Evolutionary conservation across 208 protist species (phyloP), one percentile per base, ranked within the genome.

Genomic region (Leishmania martiniquensis): DNA sequence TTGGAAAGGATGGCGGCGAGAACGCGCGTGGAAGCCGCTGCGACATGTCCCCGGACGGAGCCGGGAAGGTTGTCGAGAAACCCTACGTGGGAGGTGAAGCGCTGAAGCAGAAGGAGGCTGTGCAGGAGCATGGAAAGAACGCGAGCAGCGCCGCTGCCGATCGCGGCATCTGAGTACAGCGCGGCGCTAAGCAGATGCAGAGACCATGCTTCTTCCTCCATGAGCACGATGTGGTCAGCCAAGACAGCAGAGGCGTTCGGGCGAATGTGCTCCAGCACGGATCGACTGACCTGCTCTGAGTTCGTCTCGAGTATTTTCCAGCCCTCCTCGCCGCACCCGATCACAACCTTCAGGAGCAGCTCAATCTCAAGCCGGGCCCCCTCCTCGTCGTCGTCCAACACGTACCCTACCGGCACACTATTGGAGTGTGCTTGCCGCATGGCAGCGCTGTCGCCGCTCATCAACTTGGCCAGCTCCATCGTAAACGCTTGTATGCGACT

Each of bases 351-450:
- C 70, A 91, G 17, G 17, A 85, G 71, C 73, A 91, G 89, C 39
- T 80, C 78, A 73, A 85, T 74, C 69, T 94, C 87, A 67, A 89
- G 73, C 13, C 69, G 76, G n/a, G 86, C 74, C 4, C 84, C 81
- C 34, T 89, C 85, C 6, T 73, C 55, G 75, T 90, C 87, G 32
- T 82, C 80, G 54, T 91, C 87, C 22, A 94, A 76, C 22, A 76
- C 57, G 69, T 87, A 87, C 17, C 71, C 78, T n/a, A 77, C 59
- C 5, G 47, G 49, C 37, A 65, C 63, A 69, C 68, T 49, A 20
- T 69, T 69, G 22, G 42, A n/a, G 42, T 51, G 47, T 37, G n/a
- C 49, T 57, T 45, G 45, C 42, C 66, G 47, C 62, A 6, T 57
- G 44, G 17, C 34, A 32, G 42, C 71, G 60, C 60, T 63, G 13